phyloP scores from a whole-genome alignment of 768 basidiomycete genomes.

The Russula sp. region DNA sequence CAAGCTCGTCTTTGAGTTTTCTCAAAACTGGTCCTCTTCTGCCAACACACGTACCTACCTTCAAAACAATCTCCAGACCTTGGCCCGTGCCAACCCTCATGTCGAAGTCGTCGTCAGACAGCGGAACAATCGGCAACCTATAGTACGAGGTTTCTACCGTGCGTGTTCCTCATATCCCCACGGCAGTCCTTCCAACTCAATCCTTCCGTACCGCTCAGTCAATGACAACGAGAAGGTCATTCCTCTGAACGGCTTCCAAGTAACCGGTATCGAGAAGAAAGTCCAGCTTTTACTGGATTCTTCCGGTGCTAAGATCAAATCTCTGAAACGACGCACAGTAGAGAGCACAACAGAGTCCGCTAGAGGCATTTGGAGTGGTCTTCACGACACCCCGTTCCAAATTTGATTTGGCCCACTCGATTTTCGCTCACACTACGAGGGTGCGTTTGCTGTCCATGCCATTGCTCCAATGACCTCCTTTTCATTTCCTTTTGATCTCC shows the following conservation, averaged over 20 bases:
- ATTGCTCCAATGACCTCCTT: too few species aligned
- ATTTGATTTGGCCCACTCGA: conserved; percentile 31
- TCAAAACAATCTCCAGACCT: conserved; percentile 49
- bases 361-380: conserved; percentile 86
- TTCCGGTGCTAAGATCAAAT: conserved; percentile 79
- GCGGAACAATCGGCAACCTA: conserved; percentile 68
- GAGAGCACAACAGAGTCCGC: conserved; percentile 75
- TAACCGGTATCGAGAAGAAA: conserved; percentile 69
- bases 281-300: conserved; percentile 80
- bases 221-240: conserved; percentile 89
- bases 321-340: conserved; percentile 65
- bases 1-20: conserved; percentile 86
- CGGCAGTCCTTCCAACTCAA: too few species aligned
- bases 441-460: conserved; percentile 3
- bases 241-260: conserved; percentile 67
- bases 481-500: neutral
- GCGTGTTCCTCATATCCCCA: conserved; percentile 25
- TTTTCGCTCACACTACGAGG: neutral
- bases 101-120: conserved; percentile 82
- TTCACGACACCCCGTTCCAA: conserved; percentile 67
- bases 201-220: conserved; percentile 43
- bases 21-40: conserved; percentile 77
- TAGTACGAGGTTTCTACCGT: conserved; percentile 83
- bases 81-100: conserved; percentile 72
- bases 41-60: conserved; percentile 65